Evolutionary conservation across 306 rosid genomes (phyloP).

Genomic region (Aeschynomene evenia): DNA sequence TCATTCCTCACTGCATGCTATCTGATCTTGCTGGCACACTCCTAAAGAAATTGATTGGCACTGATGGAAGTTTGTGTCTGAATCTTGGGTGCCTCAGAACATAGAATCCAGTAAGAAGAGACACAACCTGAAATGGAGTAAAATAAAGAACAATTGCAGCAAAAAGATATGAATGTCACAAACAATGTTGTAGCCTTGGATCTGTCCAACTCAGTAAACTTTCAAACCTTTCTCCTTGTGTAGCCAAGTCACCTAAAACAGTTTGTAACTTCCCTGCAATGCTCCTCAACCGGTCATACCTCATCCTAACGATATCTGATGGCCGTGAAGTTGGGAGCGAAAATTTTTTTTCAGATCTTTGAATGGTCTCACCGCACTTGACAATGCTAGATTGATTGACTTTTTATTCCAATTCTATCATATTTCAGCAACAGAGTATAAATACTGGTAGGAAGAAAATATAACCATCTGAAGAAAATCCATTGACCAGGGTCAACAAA

Average conservation of each 20-base stretch:
- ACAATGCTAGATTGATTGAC: too few relatives aligned
- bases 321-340: conserved; percentile 71
- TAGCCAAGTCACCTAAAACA: conserved; percentile 79
- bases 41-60: conserved; percentile 77
- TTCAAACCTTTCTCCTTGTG: conserved; percentile 91
- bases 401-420: neutral
- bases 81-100: conserved; percentile 76
- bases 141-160: conserved; percentile 73
- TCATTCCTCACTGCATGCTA: conserved; percentile 54
- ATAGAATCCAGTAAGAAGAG: conserved; percentile 60
- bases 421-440: neutral
- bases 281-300: conserved; percentile 81
- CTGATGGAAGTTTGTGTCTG: conserved; percentile 73
- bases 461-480: neutral
- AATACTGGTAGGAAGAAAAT: neutral
- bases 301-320: conserved; percentile 63
- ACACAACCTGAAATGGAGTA: conserved; percentile 80
- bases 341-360: too few relatives aligned
- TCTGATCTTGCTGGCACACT: conserved; percentile 92
- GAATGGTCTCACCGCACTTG: too few relatives aligned
- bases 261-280: conserved; percentile 86
- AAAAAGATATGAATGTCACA: conserved; percentile 58
- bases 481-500: neutral
- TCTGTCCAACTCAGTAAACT: conserved; percentile 87
- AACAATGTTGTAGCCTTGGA: conserved; percentile 79